Conservation (phyloP, 192 early-diverging fungal species). For the Coemansia sp. region DNA sequence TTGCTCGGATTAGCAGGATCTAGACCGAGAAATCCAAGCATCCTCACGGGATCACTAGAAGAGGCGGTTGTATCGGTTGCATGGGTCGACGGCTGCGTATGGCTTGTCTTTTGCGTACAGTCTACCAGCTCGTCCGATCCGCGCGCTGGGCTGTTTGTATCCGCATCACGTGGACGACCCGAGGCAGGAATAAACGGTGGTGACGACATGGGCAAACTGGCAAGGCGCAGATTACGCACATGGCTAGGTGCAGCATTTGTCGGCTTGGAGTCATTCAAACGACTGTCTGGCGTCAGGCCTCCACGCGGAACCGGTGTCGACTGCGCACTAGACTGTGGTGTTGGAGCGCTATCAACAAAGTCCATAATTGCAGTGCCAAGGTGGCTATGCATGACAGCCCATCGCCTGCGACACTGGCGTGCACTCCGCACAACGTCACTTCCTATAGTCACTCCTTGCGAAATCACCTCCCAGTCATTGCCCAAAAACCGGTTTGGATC, state of each 20-base stretch:
- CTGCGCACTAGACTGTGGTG: constrained; percentile 45
- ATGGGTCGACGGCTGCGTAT: neutral
- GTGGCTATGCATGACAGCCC: constrained; percentile 45
- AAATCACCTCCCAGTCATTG: constrained; percentile 38
- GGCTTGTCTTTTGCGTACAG: neutral
- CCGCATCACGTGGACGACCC: neutral
- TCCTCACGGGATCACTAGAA: neutral
- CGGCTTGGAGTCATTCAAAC: neutral
- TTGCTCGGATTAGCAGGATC: constrained; percentile 5
- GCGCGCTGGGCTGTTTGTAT: neutral
- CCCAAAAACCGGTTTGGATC: constrained; percentile 30
- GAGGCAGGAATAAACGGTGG: constrained; percentile 21
- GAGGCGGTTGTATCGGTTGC: neutral
- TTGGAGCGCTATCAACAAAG: constrained; percentile 45
- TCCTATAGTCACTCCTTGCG: constrained; percentile 15
- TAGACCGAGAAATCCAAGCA: neutral
- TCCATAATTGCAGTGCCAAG: constrained; percentile 49
- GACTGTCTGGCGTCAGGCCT: neutral
- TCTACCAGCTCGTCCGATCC: neutral
- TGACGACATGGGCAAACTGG: constrained; percentile 39
- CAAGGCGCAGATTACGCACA: constrained; percentile 33
- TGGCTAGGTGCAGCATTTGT: constrained; percentile 12
- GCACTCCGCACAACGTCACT: constrained; percentile 25
- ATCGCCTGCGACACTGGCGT: constrained; percentile 46
- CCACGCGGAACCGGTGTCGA: constrained; percentile 18